phyloP scores from a whole-genome alignment of 169 alveolate species.

The Eimeria brunetti region DNA sequence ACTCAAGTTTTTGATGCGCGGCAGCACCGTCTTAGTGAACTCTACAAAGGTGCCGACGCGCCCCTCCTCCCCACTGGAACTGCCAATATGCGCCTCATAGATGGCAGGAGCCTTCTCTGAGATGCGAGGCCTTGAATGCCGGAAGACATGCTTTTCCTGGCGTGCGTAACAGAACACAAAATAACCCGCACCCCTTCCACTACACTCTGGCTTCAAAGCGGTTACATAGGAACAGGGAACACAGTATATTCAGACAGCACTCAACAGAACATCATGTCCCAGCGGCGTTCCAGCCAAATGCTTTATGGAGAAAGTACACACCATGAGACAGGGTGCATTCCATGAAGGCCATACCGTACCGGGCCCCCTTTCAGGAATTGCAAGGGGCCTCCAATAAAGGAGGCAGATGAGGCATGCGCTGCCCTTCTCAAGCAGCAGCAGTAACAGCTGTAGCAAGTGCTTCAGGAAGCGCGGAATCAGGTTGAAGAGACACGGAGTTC shows the following conservation, averaged over 20 bases:
- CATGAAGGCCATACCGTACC: neutral
- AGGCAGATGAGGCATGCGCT: neutral
- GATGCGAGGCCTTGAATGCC: conserved; percentile 86
- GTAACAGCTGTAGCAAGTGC: neutral
- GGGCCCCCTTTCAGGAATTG: neutral
- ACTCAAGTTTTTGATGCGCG: conserved; percentile 93
- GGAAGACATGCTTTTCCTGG: conserved; percentile 85
- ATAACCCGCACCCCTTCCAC: neutral
- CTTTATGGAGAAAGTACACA: neutral
- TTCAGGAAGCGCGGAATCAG: neutral
- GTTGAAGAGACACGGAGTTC: no score
- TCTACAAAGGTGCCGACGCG: conserved; percentile 90
- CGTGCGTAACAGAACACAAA: neutral
- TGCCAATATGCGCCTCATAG: conserved; percentile 95
- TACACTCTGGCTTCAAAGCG: neutral
- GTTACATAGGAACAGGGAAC: neutral
- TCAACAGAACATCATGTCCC: neutral
- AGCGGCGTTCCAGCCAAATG: neutral
- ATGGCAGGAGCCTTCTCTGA: conserved; percentile 88
- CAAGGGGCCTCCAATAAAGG: neutral
- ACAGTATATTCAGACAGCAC: neutral
- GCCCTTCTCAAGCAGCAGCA: neutral
- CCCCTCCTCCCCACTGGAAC: conserved; percentile 90
- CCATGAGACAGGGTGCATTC: neutral
- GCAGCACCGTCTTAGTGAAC: conserved; percentile 92